Base-by-base conservation (phyloP, 83 land plant genomes). In the Picea abies region DNA sequence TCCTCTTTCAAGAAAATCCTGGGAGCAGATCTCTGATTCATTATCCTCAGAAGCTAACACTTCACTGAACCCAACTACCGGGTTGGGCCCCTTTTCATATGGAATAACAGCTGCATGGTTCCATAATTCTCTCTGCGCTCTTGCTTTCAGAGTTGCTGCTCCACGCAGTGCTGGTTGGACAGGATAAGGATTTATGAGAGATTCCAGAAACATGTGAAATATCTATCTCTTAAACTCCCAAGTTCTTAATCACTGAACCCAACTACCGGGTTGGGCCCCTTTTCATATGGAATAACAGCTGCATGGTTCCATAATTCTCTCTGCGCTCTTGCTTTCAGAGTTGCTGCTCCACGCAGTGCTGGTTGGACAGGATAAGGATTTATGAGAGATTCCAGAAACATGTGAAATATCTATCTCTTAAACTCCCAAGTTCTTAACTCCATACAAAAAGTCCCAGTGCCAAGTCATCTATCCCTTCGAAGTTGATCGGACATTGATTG, bases 271-370 rank as follows among this genome's bases (percentile, higher is more conserved):
- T 63, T 79, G 83, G 47, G 15, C 10, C 89, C 94, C 82, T 88
- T 94, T 78, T 94, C 94, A 67, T 90, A 88, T 37, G 92, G 99
- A 20, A 93, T 94, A 41, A 92, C 99, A 7, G 95, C 86, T 16
- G 99, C 99, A 49, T 92, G 89, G 79, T 90, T 96, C 93, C 94
- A 91, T 76, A 92, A 85, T 63, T 94, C 98, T 86, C 91, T 95
- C 76, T 90, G 81, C 9, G 92, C 95, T 85, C 99, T 91, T 37
- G 97, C 98, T 88, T 93, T 95, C 84, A 97, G 80, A 15, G 99
- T 93, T 16, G 98, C 97, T 61, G 98, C 99, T 60, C 98, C 99
- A 22, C 99, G 84, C 56, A 97, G 76, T 5, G 99, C 99, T 97
- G 86, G 66, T 79, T 25, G 63, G 39, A 44, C 47, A 60, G 35